Evolutionary conservation across 108 stramenopile species (phyloP).

Genomic region (Fragilariopsis cylindrus): DNA sequence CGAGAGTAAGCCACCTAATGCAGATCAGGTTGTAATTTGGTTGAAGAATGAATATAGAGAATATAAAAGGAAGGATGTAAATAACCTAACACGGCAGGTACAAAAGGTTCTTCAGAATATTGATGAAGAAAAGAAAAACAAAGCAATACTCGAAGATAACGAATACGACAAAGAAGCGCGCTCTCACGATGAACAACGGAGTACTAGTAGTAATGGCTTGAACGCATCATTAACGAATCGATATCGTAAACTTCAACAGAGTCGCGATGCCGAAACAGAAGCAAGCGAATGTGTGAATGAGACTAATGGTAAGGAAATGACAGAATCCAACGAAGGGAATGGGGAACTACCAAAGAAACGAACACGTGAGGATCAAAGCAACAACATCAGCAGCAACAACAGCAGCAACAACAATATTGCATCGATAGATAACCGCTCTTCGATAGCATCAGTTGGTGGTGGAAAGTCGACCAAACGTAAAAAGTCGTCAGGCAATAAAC

Average conservation of each 20-base stretch:
- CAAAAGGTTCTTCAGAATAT: conserved; percentile 39
- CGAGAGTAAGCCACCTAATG: conserved; percentile 14
- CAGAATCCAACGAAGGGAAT: neutral
- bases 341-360: conserved; percentile 2
- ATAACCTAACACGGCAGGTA: conserved; percentile 47
- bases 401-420: neutral
- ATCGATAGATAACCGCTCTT: conserved; percentile 9
- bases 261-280: conserved; percentile 31
- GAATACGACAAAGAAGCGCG: conserved; percentile 49
- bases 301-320: conserved; percentile 13
- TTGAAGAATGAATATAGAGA: conserved; percentile 61
- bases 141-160: neutral
- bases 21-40: conserved; percentile 38
- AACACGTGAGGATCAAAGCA: conserved; percentile 5
- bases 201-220: conserved; percentile 44
- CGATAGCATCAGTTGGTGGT: neutral
- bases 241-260: conserved; percentile 61
- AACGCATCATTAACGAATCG: conserved; percentile 68
- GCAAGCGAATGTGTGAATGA: neutral
- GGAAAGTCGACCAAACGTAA: conserved; percentile 10
- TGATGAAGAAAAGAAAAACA: neutral
- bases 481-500: conserved; percentile 40
- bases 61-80: conserved; percentile 67
- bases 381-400: neutral
- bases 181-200: conserved; percentile 38